A percentile compares a stretch with the other conserved stretches of the same genome.
phyloP scores from a whole-genome alignment of 306 rosid species.

The Cucumis cinereus region DNA sequence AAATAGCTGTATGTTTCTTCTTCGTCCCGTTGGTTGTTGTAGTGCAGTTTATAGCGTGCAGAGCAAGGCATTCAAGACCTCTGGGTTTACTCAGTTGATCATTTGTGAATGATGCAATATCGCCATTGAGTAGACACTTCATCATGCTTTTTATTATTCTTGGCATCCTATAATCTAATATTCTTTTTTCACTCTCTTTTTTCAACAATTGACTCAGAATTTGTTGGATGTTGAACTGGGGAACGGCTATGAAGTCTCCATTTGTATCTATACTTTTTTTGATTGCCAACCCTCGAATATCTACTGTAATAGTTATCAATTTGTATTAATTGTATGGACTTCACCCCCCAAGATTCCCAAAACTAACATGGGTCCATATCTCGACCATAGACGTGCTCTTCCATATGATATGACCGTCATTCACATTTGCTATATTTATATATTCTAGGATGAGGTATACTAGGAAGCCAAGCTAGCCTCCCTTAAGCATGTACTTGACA shows the following conservation, averaged over 20 bases:
- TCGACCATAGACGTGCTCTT: not conserved
- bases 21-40: not conserved
- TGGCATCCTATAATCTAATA: slow-evolving; percentile 3
- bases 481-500: not conserved
- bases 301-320: slow-evolving; percentile 3
- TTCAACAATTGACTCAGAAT: not conserved
- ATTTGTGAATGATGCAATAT: not conserved
- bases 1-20: slow-evolving; percentile 9
- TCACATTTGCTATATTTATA: not conserved
- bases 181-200: not conserved
- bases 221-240: slow-evolving; percentile 2
- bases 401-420: not conserved
- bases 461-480: not conserved
- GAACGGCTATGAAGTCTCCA: not conserved
- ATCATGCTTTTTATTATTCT: not conserved
- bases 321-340: slow-evolving; percentile 1
- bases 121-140: not conserved
- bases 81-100: not conserved
- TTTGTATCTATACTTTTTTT: slow-evolving; percentile 9
- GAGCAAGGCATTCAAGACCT: not conserved
- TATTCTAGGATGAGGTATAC: not conserved
- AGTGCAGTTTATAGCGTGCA: slow-evolving; percentile 6
- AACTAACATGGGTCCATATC: not conserved
- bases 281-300: not conserved
- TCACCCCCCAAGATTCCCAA: not conserved